Evolutionary conservation across 192 early-diverging fungal species (phyloP).

Genomic region (Backusella australiensis): DNA sequence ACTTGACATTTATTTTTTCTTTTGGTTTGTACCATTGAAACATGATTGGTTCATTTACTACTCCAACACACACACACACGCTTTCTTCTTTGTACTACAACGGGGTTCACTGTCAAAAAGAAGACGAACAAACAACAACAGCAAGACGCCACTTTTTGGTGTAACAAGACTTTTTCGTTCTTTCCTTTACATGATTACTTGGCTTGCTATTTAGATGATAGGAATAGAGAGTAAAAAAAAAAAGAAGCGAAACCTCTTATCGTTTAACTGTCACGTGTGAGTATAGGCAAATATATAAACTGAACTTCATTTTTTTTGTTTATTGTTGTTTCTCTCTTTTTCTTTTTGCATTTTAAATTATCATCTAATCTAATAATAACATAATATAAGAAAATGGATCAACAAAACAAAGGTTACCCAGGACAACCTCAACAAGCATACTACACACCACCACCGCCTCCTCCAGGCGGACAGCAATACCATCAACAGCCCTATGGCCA

Average conservation of each 20-base stretch:
- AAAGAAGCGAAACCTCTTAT: not conserved
- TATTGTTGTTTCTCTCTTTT: constrained; percentile 1
- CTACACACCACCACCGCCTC: not conserved
- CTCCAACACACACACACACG: not conserved
- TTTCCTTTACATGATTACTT: too few species aligned
- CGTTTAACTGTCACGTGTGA: not conserved
- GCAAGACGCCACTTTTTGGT: not conserved
- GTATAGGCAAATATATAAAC: not conserved
- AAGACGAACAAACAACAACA: not conserved
- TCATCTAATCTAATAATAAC: too few species aligned
- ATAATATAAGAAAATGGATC: not conserved
- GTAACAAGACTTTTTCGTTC: not conserved
- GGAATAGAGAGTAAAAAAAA: not conserved
- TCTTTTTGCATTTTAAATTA: not conserved
- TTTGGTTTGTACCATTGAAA: not conserved
- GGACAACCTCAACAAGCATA: not conserved
- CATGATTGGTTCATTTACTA: not conserved
- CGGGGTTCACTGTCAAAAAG: not conserved
- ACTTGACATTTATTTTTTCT: not conserved
- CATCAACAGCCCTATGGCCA: not conserved
- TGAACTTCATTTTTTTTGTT: not conserved
- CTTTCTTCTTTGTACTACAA: not conserved
- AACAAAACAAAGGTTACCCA: constrained; percentile 10
- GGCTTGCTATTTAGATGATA: not conserved
- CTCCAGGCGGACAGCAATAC: not conserved